These are phyloP conservation scores for Penicillium lagena DNA, from an alignment of 495 filamentous ascomycete species.

Conservation along the genomic window DNA sequence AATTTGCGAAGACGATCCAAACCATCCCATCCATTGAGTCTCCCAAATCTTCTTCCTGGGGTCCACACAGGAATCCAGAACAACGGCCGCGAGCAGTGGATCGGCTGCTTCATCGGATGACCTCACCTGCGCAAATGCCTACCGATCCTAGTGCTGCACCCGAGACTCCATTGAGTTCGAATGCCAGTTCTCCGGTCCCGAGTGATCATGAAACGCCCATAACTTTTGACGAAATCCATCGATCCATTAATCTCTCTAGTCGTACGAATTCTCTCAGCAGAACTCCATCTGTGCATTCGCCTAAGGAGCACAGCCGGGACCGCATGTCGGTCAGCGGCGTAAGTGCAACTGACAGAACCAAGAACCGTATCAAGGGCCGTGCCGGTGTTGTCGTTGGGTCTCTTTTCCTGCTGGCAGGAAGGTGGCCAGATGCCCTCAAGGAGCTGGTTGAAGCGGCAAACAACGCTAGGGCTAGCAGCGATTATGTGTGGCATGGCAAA, in stretches of 20 bases:
- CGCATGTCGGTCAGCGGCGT: slow-evolving; percentile 80
- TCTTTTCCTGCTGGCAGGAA: slow-evolving; percentile 79
- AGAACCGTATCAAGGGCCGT: slow-evolving; percentile 77
- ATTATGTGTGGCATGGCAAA: slow-evolving; percentile 96
- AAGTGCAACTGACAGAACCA: slow-evolving; percentile 72
- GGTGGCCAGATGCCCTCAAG: slow-evolving; percentile 83
- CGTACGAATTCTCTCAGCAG: slow-evolving; percentile 29
- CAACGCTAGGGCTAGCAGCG: slow-evolving; percentile 71
- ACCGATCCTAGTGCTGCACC: slow-evolving; percentile 45
- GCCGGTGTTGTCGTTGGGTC: slow-evolving; percentile 76
- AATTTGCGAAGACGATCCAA: slow-evolving; percentile 79
- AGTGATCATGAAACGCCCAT: slow-evolving; percentile 53
- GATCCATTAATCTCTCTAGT: slow-evolving; percentile 37
- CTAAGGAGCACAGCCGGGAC: slow-evolving; percentile 58
- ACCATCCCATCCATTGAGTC: slow-evolving; percentile 74
- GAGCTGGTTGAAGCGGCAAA: slow-evolving; percentile 76
- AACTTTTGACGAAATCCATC: slow-evolving; percentile 66
- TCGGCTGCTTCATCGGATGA: slow-evolving; percentile 60
- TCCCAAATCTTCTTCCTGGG: slow-evolving; percentile 48
- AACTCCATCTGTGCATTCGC: slow-evolving; percentile 26
- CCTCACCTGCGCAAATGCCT: slow-evolving; percentile 61
- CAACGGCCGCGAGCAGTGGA: slow-evolving; percentile 39
- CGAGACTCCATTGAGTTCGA: slow-evolving; percentile 47
- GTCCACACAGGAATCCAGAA: slow-evolving; percentile 38
- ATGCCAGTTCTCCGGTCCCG: slow-evolving; percentile 36